Base-by-base conservation (phyloP, 2,329 filamentous ascomycete species). In the Botrytis porri region DNA sequence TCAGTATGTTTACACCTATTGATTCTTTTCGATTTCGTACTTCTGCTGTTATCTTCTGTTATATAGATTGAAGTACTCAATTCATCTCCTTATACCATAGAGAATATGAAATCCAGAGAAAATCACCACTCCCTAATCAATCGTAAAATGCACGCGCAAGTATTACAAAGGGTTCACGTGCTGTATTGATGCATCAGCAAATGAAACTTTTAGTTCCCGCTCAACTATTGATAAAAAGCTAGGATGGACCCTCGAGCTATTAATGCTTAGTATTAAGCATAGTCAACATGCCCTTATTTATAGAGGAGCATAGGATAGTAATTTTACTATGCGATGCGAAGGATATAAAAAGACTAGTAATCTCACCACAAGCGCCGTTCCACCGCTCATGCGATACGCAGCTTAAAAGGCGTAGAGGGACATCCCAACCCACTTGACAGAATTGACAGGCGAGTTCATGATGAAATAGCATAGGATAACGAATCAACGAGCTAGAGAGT, bases 371-470 rank as follows among this genome's bases (percentile, higher is more conserved):
- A 57, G 51, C 6, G 51, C 14, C 8, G 14, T 57, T 57, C 51
- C 51, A 29, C 51, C 1, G 6, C 51, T 29, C 51, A 57, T 57
- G n/a, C 51, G 51, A 57, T 57, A 57, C 51, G 4, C 14, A 57
- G 51, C n/a, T 18, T 57, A 29, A 9, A 57, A 18, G 18, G n/a
- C n/a, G 51, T 14, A 14, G n/a, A 29, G 51, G n/a, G 0, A 29
- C n/a, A 57, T 57, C n/a, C 51, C n/a, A 5, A 18, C n/a, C n/a
- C 14, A 25, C 9, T 57, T 57, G 14, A 57, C 51, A 29, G n/a
- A 57, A 57, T 32, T 57, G 51, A 57, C 51, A 57, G 51, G n/a
- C 51, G n/a, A 57, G 51, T 57, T 57, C n/a, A 29, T 57, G 51
- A 29, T 29, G 4, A 29, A 57, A 8, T 57, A 32, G 6, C 14